Evolutionary conservation across 75 land plant genomes (phyloP), one percentile per base, ranked within the genome.

Genomic region (Isoetes taiwanensis): DNA sequence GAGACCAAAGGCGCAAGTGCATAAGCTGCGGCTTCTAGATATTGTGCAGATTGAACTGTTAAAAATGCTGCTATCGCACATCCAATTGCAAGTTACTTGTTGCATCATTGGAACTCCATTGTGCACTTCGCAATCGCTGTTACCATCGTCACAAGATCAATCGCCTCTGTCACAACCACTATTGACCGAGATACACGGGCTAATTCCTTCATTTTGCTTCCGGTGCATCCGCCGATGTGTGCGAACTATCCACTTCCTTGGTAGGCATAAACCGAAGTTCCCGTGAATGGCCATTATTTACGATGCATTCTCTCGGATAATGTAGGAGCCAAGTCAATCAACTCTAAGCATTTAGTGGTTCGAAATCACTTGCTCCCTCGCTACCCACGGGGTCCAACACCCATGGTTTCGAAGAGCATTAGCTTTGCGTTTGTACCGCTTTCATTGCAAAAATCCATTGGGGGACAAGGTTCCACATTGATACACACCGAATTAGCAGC

Each of bases 31-130:
- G 94, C 87, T 54, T 81, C 94, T 1, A 91, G 56, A 21, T 78
- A 53, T 33, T 74, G 66, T 10, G 33, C 34, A 12, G 82, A 78
- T 21, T 83, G 63, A 16, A 76, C 69, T 9, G 97, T 78, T 56
- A 80, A 71, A 61, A 91, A 91, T 5, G 94, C 88, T 32, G 97
- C 77, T 56, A 91, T 86, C 2, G 94, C 78, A 41, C 97, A 91
- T 9, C 97, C 94, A 0, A 85, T 83, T 3, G 88, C 94, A n/a
- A n/a, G 97, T 91, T 32, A 91, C 86, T 58, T 70, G 61, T 54
- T 91, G 94, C 78, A 91, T 52, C 72, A 91, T 69, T 29, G 88
- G 53, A 14, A 86, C 97, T 16, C 97, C 97, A 59, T 91, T 91
- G 48, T 72, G 65, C 25, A 71, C 87, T 16, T 83, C 76, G 17